These are phyloP conservation scores for Podaxis sp. DNA, from an alignment of 768 basidiomycete genomes.

Conservation along the genomic window DNA sequence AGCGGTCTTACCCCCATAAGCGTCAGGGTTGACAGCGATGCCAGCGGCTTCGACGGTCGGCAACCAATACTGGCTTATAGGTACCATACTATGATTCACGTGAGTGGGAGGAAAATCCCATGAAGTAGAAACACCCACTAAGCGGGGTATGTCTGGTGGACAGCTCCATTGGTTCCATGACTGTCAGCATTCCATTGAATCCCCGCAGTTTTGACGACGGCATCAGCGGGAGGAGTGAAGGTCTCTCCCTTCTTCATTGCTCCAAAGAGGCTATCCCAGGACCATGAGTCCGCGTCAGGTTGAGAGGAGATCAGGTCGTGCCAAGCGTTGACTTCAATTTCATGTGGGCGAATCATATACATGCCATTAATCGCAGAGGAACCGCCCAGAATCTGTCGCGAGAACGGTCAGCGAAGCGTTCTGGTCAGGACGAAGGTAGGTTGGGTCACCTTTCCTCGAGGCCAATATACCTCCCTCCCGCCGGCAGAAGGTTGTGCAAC, in stretches of 20 bases:
- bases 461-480: conserved; percentile 50
- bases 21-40: conserved; percentile 41
- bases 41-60: conserved; percentile 49
- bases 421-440: neutral
- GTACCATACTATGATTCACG: conserved; percentile 48
- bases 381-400: conserved; percentile 57
- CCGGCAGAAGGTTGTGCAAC: conserved; percentile 43
- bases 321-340: conserved; percentile 51
- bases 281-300: conserved; percentile 41
- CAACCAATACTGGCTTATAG: conserved; percentile 59
- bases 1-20: conserved; percentile 48
- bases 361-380: conserved; percentile 70
- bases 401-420: neutral
- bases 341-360: conserved; percentile 58
- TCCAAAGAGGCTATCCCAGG: conserved; percentile 44
- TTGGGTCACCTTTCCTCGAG: conserved; percentile 54
- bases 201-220: conserved; percentile 37
- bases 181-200: conserved; percentile 45
- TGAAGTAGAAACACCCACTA: conserved; percentile 52
- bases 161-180: conserved; percentile 53
- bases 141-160: conserved; percentile 45
- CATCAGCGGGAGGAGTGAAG: conserved; percentile 49
- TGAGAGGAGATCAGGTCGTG: conserved; percentile 37
- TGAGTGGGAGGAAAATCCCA: neutral
- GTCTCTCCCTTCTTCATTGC: conserved; percentile 54